Base-by-base conservation (phyloP, 2,329 filamentous ascomycete species). In the Pyrenochaeta sp. region DNA sequence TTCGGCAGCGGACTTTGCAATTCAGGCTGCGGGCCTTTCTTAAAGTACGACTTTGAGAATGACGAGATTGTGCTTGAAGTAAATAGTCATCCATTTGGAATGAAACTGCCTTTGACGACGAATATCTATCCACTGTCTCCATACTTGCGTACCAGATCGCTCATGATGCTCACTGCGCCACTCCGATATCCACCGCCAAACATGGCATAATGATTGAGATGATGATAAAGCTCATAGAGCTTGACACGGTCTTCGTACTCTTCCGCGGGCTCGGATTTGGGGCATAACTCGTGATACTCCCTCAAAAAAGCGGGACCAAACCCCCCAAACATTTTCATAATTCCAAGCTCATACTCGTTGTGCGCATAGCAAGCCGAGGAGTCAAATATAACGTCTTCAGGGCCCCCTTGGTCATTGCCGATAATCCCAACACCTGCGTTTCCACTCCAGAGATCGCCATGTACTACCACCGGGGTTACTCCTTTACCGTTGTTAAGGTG, bases 301-400 rank as follows among this genome's bases (percentile, higher is more conserved):
- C 79, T 79, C 78, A 88, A 85, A 61, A 96, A 96, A 1, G 64
- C 69, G 0, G 69, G 60, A 1, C 85, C 85, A 70, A 95, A 96
- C 0, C 93, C 93, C 0, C 92, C 92, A 79, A 96, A 97, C 91
- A 96, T 96, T 37, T 81, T 83, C 91, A 96, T 96, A 55, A 96
- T 96, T 1, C 93, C 93, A 38, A 96, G 75, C 57, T 96, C 93
- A 69, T 87, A 96, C 75, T 97, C 93, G 2, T 81, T 87, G 67
- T 96, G 92, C 1, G 87, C 90, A 64, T 95, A 96, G 52, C 88
- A 88, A 28, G 84, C 81, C 2, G 87, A 87, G 0, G 91, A 85
- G 65, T 96, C 93, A 64, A 85, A 96, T 1, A 96, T 83, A 1
- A 96, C 83, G 53, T 91, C 89, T 57, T 93, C 88, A 0, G 78